Conservation (phyloP, 1,284 basidiomycete genomes). For the Athelia sp. region DNA sequence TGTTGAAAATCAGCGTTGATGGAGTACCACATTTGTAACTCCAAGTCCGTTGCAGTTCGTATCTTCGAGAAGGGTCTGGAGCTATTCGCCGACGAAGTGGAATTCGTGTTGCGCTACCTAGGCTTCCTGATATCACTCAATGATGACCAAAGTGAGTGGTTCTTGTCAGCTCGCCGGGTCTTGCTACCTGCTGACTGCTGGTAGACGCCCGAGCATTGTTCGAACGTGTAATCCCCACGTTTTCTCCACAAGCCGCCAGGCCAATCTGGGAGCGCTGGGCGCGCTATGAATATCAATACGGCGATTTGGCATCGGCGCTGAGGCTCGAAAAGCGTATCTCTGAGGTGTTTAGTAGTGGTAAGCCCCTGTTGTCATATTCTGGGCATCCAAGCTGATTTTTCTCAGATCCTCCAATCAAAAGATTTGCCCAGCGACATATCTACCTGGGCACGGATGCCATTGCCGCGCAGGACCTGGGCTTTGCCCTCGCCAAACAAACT, state of each 20-base stretch:
- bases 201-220: conserved; percentile 94
- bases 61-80: conserved; percentile 97
- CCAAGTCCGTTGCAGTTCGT: conserved; percentile 78
- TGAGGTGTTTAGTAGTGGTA: conserved; percentile 84
- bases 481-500: conserved; percentile 45
- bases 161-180: conserved; percentile 6
- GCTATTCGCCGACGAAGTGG: conserved; percentile 74
- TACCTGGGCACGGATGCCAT: conserved; percentile 88
- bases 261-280: conserved; percentile 96
- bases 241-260: conserved; percentile 76
- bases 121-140: conserved; percentile 93
- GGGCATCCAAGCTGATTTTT: conserved; percentile 1
- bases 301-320: conserved; percentile 84
- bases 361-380: conserved; percentile 12
- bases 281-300: conserved; percentile 92
- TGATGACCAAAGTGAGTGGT: conserved; percentile 83
- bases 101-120: conserved; percentile 87
- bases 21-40: conserved; percentile 95
- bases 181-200: conserved; percentile 4
- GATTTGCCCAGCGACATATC: conserved; percentile 87
- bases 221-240: conserved; percentile 80
- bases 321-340: conserved; percentile 87
- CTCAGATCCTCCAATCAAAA: conserved; percentile 83
- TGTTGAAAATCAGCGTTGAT: conserved; percentile 69
- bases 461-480: conserved; percentile 83